Percentiles rank a stretch among this genome's conserved stretches.
phyloP scores from a whole-genome alignment of 1,284 basidiomycete genomes.

The Chondrostereum purpureum region DNA sequence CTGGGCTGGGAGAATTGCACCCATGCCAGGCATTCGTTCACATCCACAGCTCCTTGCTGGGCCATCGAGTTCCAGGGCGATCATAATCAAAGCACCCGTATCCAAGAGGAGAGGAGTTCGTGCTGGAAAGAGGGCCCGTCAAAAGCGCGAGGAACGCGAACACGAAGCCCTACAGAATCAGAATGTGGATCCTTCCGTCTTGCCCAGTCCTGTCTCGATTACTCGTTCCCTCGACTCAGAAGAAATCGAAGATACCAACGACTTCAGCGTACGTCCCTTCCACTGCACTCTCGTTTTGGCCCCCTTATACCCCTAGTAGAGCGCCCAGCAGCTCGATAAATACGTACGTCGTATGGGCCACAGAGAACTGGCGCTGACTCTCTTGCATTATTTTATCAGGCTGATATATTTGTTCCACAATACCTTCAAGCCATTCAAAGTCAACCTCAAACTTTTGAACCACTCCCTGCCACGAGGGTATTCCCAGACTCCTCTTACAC shows the following conservation, averaged over 20 bases:
- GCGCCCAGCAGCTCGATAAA: constrained; percentile 24
- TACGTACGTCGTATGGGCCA: constrained; percentile 24
- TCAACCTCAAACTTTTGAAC: constrained; percentile 30
- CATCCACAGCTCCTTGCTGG: constrained; percentile 22
- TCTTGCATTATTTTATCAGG: constrained; percentile 20
- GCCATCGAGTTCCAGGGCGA: constrained; percentile 14
- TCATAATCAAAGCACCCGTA: constrained; percentile 18
- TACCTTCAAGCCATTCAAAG: constrained; percentile 41
- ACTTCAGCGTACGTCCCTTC: constrained; percentile 1
- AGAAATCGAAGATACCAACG: not conserved
- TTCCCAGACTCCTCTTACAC: constrained; percentile 30
- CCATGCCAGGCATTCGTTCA: constrained; percentile 33
- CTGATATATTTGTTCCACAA: constrained; percentile 37
- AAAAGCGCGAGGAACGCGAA: not conserved
- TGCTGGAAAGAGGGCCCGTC: constrained; percentile 3
- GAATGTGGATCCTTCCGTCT: not conserved
- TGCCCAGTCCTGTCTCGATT: not conserved
- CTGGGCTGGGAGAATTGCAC: constrained; percentile 35
- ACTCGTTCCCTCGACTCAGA: not conserved
- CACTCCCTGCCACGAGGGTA: constrained; percentile 31
- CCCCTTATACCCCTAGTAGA: not conserved
- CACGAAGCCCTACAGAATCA: not conserved
- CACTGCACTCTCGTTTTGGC: constrained; percentile 8
- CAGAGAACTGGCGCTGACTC: constrained; percentile 1
- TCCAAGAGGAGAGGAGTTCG: constrained; percentile 3